A percentile compares a stretch with the other conserved stretches of the same genome.
Conservation (phyloP, 2,329 filamentous ascomycete genomes). For the Stenocarpella maydis region DNA sequence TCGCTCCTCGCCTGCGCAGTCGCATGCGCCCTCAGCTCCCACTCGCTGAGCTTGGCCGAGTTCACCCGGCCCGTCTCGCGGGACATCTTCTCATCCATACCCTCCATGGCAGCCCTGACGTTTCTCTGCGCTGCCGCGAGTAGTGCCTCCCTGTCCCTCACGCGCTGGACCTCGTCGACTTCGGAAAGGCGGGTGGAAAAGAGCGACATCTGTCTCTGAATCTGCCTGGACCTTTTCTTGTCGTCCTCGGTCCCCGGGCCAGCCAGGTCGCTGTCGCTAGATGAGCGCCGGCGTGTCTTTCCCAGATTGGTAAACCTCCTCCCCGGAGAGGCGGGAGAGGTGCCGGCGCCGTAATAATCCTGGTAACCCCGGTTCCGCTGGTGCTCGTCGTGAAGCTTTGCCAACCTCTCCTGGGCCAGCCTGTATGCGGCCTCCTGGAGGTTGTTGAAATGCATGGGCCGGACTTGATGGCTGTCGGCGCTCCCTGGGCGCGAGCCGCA, state of each 20-base stretch:
- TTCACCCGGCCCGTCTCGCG: slow-evolving; percentile 78
- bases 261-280: slow-evolving; percentile 70
- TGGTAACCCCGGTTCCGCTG: slow-evolving; percentile 70
- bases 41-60: slow-evolving; percentile 74
- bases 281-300: slow-evolving; percentile 69
- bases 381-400: slow-evolving; percentile 79
- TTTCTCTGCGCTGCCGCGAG: slow-evolving; percentile 84
- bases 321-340: slow-evolving; percentile 43
- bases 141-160: slow-evolving; percentile 77
- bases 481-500: slow-evolving; percentile 40
- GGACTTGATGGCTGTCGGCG: slow-evolving; percentile 44
- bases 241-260: slow-evolving; percentile 54
- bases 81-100: slow-evolving; percentile 84
- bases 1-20: slow-evolving; percentile 73
- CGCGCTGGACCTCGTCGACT: slow-evolving; percentile 77
- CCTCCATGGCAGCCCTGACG: slow-evolving; percentile 79
- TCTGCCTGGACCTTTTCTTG: slow-evolving; percentile 73
- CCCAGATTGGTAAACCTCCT: slow-evolving; percentile 60
- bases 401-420: slow-evolving; percentile 82
- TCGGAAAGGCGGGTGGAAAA: slow-evolving; percentile 74
- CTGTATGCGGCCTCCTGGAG: slow-evolving; percentile 89
- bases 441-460: slow-evolving; percentile 65
- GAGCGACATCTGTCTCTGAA: slow-evolving; percentile 80
- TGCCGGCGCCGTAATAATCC: slow-evolving; percentile 75
- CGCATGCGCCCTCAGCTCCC: slow-evolving; percentile 79